These are phyloP conservation scores for Rubroboletus satanas DNA, from an alignment of 768 basidiomycete genomes.

Conservation along the genomic window DNA sequence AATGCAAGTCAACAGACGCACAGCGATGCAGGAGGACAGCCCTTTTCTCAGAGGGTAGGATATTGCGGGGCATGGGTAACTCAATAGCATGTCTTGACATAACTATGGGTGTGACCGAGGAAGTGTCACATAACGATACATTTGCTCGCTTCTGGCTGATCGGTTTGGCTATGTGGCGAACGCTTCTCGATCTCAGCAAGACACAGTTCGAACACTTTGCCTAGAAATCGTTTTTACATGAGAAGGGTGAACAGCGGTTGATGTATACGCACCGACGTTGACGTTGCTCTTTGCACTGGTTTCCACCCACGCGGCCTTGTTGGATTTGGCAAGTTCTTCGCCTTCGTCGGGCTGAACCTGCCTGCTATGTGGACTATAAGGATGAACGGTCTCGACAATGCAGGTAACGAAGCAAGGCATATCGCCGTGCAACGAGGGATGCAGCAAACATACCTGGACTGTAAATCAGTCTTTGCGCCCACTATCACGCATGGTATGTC, in stretches of 20 bases:
- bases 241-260: not conserved
- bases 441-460: constrained; percentile 54
- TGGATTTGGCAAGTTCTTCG: constrained; percentile 64
- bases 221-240: constrained; percentile 34
- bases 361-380: constrained; percentile 45
- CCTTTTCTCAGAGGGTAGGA: constrained; percentile 23
- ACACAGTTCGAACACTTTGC: constrained; percentile 81
- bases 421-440: constrained; percentile 5
- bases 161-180: constrained; percentile 46
- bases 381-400: constrained; percentile 21
- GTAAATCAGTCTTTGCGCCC: constrained; percentile 86
- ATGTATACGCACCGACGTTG: constrained; percentile 75
- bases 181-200: constrained; percentile 80
- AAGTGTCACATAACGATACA: constrained; percentile 54
- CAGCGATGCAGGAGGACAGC: constrained; percentile 27
- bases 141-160: constrained; percentile 40
- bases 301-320: constrained; percentile 80
- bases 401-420: constrained; percentile 7
- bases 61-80: constrained; percentile 33
- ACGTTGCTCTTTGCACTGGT: constrained; percentile 83
- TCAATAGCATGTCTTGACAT: constrained; percentile 23
- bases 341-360: constrained; percentile 76
- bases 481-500: constrained; percentile 93
- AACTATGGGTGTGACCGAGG: constrained; percentile 12
- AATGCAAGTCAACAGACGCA: constrained; percentile 32